Conservation (phyloP, 495 filamentous ascomycete species). For the Darksidea phi region DNA sequence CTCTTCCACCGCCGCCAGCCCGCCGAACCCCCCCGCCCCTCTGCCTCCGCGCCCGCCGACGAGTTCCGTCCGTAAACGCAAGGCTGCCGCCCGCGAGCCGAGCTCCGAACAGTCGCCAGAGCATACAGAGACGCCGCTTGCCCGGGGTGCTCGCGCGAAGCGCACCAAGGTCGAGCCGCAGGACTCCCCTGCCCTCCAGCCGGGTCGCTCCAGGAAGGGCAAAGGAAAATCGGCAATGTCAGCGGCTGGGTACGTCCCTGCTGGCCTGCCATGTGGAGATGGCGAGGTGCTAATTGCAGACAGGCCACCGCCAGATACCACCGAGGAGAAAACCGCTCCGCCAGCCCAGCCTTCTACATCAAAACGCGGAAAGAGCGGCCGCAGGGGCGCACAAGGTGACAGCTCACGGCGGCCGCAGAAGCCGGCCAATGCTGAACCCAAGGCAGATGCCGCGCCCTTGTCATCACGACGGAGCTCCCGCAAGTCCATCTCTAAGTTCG, state of each 20-base stretch:
- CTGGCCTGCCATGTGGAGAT: not conserved
- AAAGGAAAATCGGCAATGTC: conserved; percentile 73
- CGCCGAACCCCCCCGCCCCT: conserved; percentile 29
- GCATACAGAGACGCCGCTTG: conserved; percentile 13
- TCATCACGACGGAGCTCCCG: conserved; percentile 53
- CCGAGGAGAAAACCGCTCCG: conserved; percentile 44
- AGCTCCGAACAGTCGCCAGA: conserved; percentile 31
- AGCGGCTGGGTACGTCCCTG: conserved; percentile 67
- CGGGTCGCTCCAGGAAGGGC: conserved; percentile 47
- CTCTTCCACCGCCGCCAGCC: conserved; percentile 37
- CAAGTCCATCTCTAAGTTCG: conserved; percentile 40
- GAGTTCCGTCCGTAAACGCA: conserved; percentile 43
- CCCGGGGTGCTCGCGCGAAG: conserved; percentile 35
- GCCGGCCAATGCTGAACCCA: conserved; percentile 2
- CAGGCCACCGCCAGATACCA: conserved; percentile 40
- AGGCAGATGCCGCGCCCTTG: conserved; percentile 25
- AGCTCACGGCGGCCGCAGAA: conserved; percentile 1
- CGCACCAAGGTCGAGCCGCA: conserved; percentile 28
- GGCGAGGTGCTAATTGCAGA: conserved; percentile 21
- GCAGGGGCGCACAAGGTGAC: conserved; percentile 31
- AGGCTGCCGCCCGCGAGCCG: conserved; percentile 38
- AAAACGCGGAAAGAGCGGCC: conserved; percentile 22
- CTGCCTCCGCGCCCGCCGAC: conserved; percentile 14
- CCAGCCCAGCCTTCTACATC: conserved; percentile 51
- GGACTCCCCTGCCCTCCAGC: conserved; percentile 24